Conservation (phyloP, 179 eudicot species). For the Dionaea muscipula region DNA sequence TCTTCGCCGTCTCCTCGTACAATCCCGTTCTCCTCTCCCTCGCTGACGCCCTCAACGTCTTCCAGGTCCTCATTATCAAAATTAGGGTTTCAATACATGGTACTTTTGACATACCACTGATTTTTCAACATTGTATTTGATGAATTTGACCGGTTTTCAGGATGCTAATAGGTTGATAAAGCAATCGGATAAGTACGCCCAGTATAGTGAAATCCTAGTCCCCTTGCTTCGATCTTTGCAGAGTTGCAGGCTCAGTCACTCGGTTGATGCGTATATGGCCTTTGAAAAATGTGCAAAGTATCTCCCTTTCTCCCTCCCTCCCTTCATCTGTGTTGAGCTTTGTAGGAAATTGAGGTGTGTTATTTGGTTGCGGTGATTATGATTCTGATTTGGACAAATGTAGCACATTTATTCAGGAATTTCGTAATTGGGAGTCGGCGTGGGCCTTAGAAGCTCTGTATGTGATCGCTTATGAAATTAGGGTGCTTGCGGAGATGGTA, state of each 20-base stretch:
- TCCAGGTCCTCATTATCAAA: slow-evolving; percentile 37
- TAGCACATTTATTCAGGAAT: slow-evolving; percentile 88
- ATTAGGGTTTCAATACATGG: slow-evolving; percentile 14
- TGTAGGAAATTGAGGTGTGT: no score
- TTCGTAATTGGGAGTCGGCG: slow-evolving; percentile 92
- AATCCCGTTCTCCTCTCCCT: slow-evolving; percentile 50
- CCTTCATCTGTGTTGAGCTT: background rate
- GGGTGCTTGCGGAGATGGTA: slow-evolving; percentile 93
- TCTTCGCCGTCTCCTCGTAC: slow-evolving; percentile 60
- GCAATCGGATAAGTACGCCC: slow-evolving; percentile 38
- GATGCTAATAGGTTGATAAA: slow-evolving; percentile 57
- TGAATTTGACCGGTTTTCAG: slow-evolving; percentile 22
- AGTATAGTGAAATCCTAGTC: slow-evolving; percentile 43
- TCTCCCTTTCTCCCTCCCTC: background rate
- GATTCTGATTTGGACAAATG: slow-evolving; percentile 11
- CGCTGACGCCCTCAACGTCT: slow-evolving; percentile 70
- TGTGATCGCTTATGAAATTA: slow-evolving; percentile 72
- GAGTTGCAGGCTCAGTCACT: slow-evolving; percentile 52
- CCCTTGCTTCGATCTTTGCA: slow-evolving; percentile 71
- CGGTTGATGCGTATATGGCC: slow-evolving; percentile 63
- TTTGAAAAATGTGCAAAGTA: slow-evolving; percentile 89
- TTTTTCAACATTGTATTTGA: background rate
- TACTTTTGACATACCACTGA: background rate
- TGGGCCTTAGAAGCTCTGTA: slow-evolving; percentile 87
- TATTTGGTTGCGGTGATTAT: background rate